Conservation (phyloP, 192 early-diverging fungal species). For the Umbelopsis ramanniana region DNA sequence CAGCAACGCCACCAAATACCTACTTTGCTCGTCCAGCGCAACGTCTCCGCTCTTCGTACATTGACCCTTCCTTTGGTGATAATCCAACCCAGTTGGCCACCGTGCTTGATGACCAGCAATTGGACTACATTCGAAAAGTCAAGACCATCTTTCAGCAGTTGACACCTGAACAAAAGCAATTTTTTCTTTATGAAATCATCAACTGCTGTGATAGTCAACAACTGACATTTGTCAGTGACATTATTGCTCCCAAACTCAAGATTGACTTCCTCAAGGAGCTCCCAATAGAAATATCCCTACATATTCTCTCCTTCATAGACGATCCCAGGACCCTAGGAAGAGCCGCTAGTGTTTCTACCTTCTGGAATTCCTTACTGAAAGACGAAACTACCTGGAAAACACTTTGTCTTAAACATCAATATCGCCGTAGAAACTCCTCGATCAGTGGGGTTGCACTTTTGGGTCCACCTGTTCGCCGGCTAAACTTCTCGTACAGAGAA, state of each 20-base stretch:
- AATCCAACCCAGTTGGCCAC: conserved; percentile 27
- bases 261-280: conserved; percentile 88
- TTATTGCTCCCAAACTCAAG: conserved; percentile 70
- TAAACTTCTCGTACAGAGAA: conserved; percentile 48
- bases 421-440: conserved; percentile 39
- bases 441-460: conserved; percentile 37
- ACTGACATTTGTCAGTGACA: conserved; percentile 49
- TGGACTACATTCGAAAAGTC: conserved; percentile 34
- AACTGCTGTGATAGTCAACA: conserved; percentile 52
- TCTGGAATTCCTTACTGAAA: conserved; percentile 54
- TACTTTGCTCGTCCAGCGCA: conserved; percentile 28
- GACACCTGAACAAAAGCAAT: conserved; percentile 36
- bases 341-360: conserved; percentile 69
- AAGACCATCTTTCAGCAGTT: conserved; percentile 44
- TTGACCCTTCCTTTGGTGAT: conserved; percentile 25
- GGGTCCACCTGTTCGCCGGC: conserved; percentile 24
- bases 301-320: conserved; percentile 87
- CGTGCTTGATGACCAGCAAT: conserved; percentile 22
- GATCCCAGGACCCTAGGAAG: conserved; percentile 73
- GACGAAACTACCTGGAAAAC: conserved; percentile 50
- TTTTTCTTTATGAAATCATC: conserved; percentile 50
- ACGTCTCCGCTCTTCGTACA: conserved; percentile 24
- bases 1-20: conserved; percentile 40
- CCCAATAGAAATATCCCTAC: conserved; percentile 76
- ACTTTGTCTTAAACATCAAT: conserved; percentile 42